phyloP scores from a whole-genome alignment of 2,329 filamentous ascomycete genomes.

The Endothia cerciana region DNA sequence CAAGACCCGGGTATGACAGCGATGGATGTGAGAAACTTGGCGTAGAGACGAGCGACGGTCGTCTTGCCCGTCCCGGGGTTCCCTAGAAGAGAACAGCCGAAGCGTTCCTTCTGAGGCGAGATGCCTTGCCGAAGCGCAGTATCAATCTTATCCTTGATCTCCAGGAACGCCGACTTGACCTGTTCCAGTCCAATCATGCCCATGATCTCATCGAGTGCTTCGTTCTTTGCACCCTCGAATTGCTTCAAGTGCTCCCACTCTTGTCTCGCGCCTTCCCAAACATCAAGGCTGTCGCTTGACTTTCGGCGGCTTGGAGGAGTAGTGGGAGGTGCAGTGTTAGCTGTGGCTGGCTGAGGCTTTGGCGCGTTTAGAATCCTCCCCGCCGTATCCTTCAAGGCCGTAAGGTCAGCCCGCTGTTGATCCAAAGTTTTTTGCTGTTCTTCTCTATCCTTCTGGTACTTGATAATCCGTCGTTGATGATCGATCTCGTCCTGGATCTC shows the following conservation, averaged over 20 bases:
- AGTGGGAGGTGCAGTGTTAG: not conserved
- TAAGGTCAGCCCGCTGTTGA: slow-evolving; percentile 52
- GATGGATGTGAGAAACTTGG: slow-evolving; percentile 64
- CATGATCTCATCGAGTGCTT: slow-evolving; percentile 67
- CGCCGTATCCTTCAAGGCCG: slow-evolving; percentile 42
- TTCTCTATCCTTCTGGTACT: slow-evolving; percentile 49
- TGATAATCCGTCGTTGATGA: slow-evolving; percentile 47
- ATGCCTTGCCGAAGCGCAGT: slow-evolving; percentile 59
- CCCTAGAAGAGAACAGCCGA: slow-evolving; percentile 66
- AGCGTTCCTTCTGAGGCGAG: slow-evolving; percentile 60
- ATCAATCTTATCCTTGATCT: slow-evolving; percentile 67
- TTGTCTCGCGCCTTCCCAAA: slow-evolving; percentile 38
- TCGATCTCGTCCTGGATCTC: slow-evolving; percentile 59
- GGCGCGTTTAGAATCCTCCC: slow-evolving; percentile 28
- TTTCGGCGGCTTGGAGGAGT: too few relatives aligned
- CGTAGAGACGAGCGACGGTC: slow-evolving; percentile 73
- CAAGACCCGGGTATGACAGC: slow-evolving; percentile 62
- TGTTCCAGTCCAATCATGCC: slow-evolving; percentile 71
- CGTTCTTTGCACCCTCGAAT: slow-evolving; percentile 53
- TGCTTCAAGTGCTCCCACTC: slow-evolving; percentile 68
- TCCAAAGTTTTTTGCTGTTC: slow-evolving; percentile 48
- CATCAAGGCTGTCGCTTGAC: slow-evolving; percentile 19
- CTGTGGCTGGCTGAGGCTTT: slow-evolving; percentile 6
- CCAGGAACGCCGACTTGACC: slow-evolving; percentile 67
- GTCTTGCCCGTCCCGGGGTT: slow-evolving; percentile 83